Base-by-base conservation (phyloP, 2,329 filamentous ascomycete genomes). In the Podosphaera leucotricha region DNA sequence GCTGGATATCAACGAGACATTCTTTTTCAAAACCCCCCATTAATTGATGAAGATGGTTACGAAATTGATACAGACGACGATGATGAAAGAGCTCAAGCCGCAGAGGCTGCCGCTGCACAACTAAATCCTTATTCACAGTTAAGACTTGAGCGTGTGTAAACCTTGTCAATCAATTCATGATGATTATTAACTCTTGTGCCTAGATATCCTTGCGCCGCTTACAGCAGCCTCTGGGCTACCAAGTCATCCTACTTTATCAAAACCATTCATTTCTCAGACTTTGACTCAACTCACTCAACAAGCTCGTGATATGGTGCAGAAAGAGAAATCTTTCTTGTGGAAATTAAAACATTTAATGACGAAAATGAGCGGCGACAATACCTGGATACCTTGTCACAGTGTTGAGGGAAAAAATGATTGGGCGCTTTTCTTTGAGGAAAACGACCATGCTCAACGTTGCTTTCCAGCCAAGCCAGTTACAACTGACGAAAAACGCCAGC, bases 11-110 rank as follows among this genome's bases (percentile, higher is more conserved):
- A 70, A 46, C 71, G 83, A 56, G 67, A 75, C 44, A 82, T 86
- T 51, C 75, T 92, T 49, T 73, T 74, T 58, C 72, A 71, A 51
- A 87, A 85, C 52, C 78, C 79, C 4, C 70, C 72, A 10, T 65
- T 81, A 40, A 65, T 81, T 50, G 81, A 87, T 60, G 75, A 82
- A 39, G 80, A 87, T 52, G 81, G 81, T 49, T 84, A 80, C 56
- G 75, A 82, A 49, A 64, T 84, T 45, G 77, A 83, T 37, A 78
- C 73, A 56, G 75, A 77, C 48, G 77, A 83, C 47, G 76, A 80
- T 46, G 72, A 75, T 47, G 72, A 77, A 37, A 69, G 67, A 46
- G 59, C 73, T 19, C 68, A 69, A 49, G 71, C 77, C 41, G 75
- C 75, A 37, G 63, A 71, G 41, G 66, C 72, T 39, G 62, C 70